A percentile compares a stretch with the other conserved stretches of the same genome.
Conservation (phyloP, 1,284 basidiomycete genomes). For the Sphagnurus paluster region DNA sequence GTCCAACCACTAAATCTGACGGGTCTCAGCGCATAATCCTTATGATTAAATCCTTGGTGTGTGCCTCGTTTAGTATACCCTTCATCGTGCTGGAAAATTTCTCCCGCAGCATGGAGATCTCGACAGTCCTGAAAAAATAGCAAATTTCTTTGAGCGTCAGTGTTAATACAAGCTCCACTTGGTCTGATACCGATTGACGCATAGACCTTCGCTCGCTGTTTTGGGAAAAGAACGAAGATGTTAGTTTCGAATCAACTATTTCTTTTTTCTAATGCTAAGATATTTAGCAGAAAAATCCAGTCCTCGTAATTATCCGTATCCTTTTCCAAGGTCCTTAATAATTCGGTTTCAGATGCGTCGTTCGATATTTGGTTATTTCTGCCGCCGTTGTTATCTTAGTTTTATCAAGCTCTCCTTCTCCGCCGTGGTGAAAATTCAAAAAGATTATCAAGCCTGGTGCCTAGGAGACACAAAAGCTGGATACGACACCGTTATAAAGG, state of each 20-base stretch:
- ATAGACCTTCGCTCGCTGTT: constrained; percentile 54
- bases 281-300: constrained; percentile 34
- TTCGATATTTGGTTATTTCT: constrained; percentile 80
- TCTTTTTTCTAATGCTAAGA: neutral
- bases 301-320: constrained; percentile 32
- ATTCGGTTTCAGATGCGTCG: constrained; percentile 49
- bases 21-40: constrained; percentile 30
- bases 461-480: constrained; percentile 45
- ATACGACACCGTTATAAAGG: constrained; percentile 52
- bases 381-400: constrained; percentile 69
- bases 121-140: constrained; percentile 54
- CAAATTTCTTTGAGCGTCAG: constrained; percentile 64
- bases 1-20: constrained; percentile 30
- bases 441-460: constrained; percentile 67
- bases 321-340: neutral
- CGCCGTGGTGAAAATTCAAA: constrained; percentile 60
- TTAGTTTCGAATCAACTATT: constrained; percentile 22
- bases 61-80: neutral
- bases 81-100: neutral
- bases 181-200: constrained; percentile 4
- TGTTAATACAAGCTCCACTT: constrained; percentile 10
- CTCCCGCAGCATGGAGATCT: constrained; percentile 47
- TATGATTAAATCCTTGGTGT: constrained; percentile 45
- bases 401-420: constrained; percentile 74
- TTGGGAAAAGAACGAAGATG: constrained; percentile 52